phyloP scores from a whole-genome alignment of 176 grass and related monocot species.

The Cenchrus fungigraminus region DNA sequence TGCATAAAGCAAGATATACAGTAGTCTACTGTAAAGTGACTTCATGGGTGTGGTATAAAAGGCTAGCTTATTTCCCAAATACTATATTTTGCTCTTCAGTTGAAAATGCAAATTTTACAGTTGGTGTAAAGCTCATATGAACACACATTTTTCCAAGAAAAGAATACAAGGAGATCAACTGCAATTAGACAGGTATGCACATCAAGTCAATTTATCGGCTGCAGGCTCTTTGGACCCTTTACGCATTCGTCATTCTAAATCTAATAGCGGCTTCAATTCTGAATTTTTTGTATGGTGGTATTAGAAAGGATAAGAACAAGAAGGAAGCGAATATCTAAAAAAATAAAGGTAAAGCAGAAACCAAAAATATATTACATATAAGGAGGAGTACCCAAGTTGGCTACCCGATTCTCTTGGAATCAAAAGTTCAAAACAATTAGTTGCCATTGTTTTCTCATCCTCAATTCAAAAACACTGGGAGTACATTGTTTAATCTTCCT shows the following conservation, averaged over 20 bases:
- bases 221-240: neutral
- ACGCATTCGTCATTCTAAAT: neutral
- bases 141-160: too few relatives aligned
- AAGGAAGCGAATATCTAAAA: slow-evolving; percentile 22
- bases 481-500: neutral
- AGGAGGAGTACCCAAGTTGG: slow-evolving; percentile 35
- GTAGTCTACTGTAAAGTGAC: neutral
- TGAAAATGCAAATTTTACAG: too few relatives aligned
- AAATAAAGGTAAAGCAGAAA: slow-evolving; percentile 17
- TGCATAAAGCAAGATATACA: neutral
- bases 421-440: neutral
- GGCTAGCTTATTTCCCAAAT: neutral
- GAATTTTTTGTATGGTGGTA: slow-evolving; percentile 9
- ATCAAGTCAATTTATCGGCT: neutral
- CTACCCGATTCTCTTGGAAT: neutral
- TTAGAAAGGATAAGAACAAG: slow-evolving; percentile 36
- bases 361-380: neutral
- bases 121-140: too few relatives aligned
- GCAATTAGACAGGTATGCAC: neutral
- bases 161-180: too few relatives aligned
- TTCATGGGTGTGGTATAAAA: neutral
- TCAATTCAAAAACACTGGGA: slow-evolving; percentile 9
- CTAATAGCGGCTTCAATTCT: neutral
- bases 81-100: too few relatives aligned
- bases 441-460: neutral